Base-by-base conservation (phyloP, 1,284 basidiomycete species). In the Flammula alnicola region DNA sequence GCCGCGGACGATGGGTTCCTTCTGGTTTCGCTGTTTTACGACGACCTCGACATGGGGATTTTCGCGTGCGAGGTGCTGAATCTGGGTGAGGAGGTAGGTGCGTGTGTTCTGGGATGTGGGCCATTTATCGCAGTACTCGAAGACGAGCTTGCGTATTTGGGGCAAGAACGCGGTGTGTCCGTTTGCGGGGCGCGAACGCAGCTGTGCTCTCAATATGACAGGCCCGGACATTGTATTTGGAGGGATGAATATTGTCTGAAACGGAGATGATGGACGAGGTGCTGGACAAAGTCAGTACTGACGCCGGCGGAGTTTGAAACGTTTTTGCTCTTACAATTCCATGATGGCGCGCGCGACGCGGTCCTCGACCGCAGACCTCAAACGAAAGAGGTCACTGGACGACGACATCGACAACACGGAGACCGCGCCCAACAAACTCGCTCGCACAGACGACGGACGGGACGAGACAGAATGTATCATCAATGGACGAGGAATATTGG, bases 21-120 rank as follows among this genome's bases (percentile, higher is more conserved):
- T 81, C 25, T 84, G 78, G 55, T 82, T 81, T 53, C 88, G 76
- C 70, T 88, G 85, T 63, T 80, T 84, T 37, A 91, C 82, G 31
- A 91, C 88, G 54, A 92, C 73, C 65, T 92, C 90, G 52, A 91
- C 86, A 65, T 92, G 90, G 0, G 89, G 88, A 65, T 91, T 84
- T 53, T 77, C 66, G 51, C 74, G 77, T 9, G 90, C 90, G 49
- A 91, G 70, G 14, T 72, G 58, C 63, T 84, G 78, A 49, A 89
- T 71, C 54, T 84, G 74, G 51, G 80, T 83, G 61, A 75, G 69
- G 59, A 94, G 69, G 65, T 80, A 93, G 10, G 75, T 78, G 58
- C 91, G 83, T 4, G 88, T 76, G 62, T 84, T 83, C 27, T 77
- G 68, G 1, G 88, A 91, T 5, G 89, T 86, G 0, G 87, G 81